A percentile compares a stretch with the other conserved stretches of the same genome.
phyloP scores from a whole-genome alignment of 495 filamentous ascomycete species.

The Penicillium diatomitis region DNA sequence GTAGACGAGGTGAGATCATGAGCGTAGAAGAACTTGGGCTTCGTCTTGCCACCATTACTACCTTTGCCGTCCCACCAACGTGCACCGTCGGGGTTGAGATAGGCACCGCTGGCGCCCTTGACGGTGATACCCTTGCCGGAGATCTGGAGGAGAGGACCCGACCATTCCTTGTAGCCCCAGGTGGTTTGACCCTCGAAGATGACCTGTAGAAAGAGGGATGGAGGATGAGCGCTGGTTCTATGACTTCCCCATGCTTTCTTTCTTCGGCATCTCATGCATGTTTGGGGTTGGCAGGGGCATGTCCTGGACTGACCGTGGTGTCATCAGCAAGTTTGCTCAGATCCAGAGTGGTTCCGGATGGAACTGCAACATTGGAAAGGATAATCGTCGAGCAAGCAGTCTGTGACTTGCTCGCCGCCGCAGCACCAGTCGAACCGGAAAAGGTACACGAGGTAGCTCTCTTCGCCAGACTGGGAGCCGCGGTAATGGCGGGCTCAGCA shows the following conservation, averaged over 20 bases:
- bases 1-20: conserved; percentile 32
- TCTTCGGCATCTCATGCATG: no score
- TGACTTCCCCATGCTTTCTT: background rate
- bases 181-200: conserved; percentile 43
- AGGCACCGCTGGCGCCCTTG: conserved; percentile 30
- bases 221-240: background rate
- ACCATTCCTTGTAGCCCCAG: conserved; percentile 48
- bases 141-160: conserved; percentile 39
- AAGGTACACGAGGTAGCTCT: conserved; percentile 13
- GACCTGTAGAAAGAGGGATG: conserved; percentile 21
- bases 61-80: conserved; percentile 47
- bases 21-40: conserved; percentile 50
- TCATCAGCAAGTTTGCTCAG: conserved; percentile 36
- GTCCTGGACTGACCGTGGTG: conserved; percentile 24
- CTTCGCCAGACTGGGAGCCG: conserved; percentile 15
- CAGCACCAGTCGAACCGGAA: conserved; percentile 17
- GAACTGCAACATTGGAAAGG: conserved; percentile 39
- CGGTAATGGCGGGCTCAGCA: conserved; percentile 16
- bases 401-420: conserved; percentile 32
- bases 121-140: conserved; percentile 40
- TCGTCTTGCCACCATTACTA: conserved; percentile 46
- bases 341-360: conserved; percentile 43
- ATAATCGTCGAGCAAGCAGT: conserved; percentile 43
- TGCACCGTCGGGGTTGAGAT: conserved; percentile 34
- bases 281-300: no score